Evolutionary conservation across 805 yeast species (phyloP), one percentile per base, ranked within the genome.

Genomic region (Metschnikowia koreensis): DNA sequence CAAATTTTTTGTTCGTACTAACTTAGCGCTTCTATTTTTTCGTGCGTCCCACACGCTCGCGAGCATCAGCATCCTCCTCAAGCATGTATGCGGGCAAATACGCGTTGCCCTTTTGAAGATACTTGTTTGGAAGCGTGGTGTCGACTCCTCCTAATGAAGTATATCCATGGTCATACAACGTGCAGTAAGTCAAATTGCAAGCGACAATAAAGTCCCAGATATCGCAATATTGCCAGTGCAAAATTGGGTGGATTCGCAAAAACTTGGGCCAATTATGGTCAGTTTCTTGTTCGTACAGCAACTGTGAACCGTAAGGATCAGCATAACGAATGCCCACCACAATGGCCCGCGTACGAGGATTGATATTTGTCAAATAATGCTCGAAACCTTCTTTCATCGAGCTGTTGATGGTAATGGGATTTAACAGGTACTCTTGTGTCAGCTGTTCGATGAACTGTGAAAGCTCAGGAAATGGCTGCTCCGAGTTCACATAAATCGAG

Each of bases 191-290:
- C 40, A 86, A 76, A n/a, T 76, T 64, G 17, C 82, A 71, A 22
- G 71, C 79, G 17, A 82, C 68, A 46, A 93, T 68, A 63, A 93
- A 92, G 57, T 82, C 81, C 99, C 99, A 94, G 2, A 94, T 77
- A 51, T 91, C 89, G 17, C 80, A 78, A 59, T 89, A 87, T 39
- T 80, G 81, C 98, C 98, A 94, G 50, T 88, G 88, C 41, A 94
- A 74, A 7, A 94, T 83, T 0, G 99, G 98, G 62, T 92, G 96
- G 5, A 92, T 74, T 46, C 99, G 70, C 56, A 85, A 69, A 64
- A 94, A 93, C 28, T 76, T 71, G 5, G 99, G 99, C 98, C 98
- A 94, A 52, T 90, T 84, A 52, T 84, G 85, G 63, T 93, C 97
- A 0, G 99, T 94, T 38, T 63, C 68, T 63, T 90, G 96, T 47